Conservation (phyloP, 2,329 filamentous ascomycete genomes). For the Chaetomium sp. region DNA sequence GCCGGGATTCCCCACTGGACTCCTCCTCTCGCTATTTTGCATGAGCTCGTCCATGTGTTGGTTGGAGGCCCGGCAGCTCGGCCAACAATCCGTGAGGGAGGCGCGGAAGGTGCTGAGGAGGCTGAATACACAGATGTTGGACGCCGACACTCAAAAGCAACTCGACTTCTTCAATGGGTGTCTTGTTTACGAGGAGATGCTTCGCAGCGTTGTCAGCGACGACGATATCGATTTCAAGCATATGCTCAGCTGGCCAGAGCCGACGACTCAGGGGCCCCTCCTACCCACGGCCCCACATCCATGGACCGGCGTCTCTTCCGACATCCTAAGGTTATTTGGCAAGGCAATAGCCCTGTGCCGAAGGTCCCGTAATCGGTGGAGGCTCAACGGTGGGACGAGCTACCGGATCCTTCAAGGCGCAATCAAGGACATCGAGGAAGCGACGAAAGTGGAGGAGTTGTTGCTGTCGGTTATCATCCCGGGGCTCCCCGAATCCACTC, state of each 20-base stretch:
- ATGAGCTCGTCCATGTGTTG: conserved; percentile 39
- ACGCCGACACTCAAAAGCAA: conserved; percentile 26
- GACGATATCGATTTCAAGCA: conserved; percentile 35
- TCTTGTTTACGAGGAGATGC: conserved; percentile 38
- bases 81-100: conserved; percentile 34
- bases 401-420: conserved; percentile 33
- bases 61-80: conserved; percentile 36
- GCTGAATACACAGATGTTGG: conserved; percentile 25
- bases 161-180: conserved; percentile 38
- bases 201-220: conserved; percentile 37
- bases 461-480: conserved; percentile 30
- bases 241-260: conserved; percentile 37
- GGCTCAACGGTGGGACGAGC: conserved; percentile 34
- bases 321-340: conserved; percentile 35
- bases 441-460: conserved; percentile 31
- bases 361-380: conserved; percentile 36
- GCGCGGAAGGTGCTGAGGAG: conserved; percentile 33
- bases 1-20: conserved; percentile 31
- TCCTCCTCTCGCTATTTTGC: conserved; percentile 37
- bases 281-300: conserved; percentile 29
- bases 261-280: conserved; percentile 17
- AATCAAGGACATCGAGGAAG: conserved; percentile 35
- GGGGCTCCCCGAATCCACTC: conserved; percentile 4
- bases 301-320: conserved; percentile 35
- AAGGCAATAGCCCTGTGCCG: conserved; percentile 36